Percentiles rank a stretch among this genome's conserved stretches.
Conservation (phyloP, 208 protist species). For the Leishmania martiniquensis region DNA sequence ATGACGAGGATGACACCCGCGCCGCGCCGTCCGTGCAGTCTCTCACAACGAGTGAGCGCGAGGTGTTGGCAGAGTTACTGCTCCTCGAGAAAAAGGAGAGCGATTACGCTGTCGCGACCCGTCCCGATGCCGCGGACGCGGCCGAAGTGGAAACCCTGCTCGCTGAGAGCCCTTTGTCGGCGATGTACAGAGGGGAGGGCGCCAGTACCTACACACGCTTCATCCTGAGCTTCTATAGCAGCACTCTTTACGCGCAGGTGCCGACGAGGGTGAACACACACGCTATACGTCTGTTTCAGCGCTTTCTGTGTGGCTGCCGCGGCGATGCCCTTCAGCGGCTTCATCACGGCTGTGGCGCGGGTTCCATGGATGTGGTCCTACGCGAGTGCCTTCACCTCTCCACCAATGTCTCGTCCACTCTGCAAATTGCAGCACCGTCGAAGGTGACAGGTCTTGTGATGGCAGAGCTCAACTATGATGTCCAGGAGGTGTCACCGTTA, state of each 20-base stretch:
- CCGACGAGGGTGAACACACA: constrained; percentile 14
- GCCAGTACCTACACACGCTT: constrained; percentile 31
- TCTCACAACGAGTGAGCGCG: constrained; percentile 6
- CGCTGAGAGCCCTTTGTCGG: constrained; percentile 23
- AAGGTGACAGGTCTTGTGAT: constrained; percentile 27
- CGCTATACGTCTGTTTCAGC: constrained; percentile 35
- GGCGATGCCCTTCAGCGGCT: constrained; percentile 5
- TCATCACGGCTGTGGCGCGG: constrained; percentile 12
- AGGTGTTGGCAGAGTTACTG: constrained; percentile 27
- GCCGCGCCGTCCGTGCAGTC: not conserved
- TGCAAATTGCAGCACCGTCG: constrained; percentile 21
- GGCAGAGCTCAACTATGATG: constrained; percentile 29
- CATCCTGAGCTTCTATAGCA: constrained; percentile 31
- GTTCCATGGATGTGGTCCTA: constrained; percentile 28
- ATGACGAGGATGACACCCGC: not conserved
- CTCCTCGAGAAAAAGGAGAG: constrained; percentile 19
- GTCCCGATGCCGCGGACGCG: not conserved
- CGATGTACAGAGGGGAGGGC: constrained; percentile 22
- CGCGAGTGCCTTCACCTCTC: constrained; percentile 32
- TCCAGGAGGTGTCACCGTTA: constrained; percentile 37
- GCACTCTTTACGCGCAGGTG: constrained; percentile 19
- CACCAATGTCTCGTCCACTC: constrained; percentile 26
- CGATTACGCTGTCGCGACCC: not conserved
- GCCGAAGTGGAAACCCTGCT: constrained; percentile 8
- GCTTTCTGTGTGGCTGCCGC: constrained; percentile 25